These are phyloP conservation scores for Rhodotorula sp. DNA, from an alignment of 1,284 basidiomycete species.

Conservation along the genomic window DNA sequence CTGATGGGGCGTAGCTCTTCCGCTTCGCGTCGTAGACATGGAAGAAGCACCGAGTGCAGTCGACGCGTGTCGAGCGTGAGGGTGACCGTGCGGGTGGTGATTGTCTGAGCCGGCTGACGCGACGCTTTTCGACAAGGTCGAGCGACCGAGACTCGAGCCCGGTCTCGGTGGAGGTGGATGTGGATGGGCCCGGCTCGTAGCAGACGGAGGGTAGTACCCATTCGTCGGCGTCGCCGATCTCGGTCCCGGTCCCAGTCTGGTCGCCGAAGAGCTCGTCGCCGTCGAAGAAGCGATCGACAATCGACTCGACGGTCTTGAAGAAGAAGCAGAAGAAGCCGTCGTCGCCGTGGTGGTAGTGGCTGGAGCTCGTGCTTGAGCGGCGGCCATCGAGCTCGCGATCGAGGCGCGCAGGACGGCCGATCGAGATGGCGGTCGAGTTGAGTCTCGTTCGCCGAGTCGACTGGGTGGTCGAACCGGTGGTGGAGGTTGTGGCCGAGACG, in stretches of 20 bases:
- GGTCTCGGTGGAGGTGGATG: background rate
- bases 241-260: background rate
- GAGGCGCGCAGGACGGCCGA: conserved; percentile 18
- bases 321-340: background rate
- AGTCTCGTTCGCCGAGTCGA: conserved; percentile 2
- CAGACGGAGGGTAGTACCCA: background rate
- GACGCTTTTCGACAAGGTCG: background rate
- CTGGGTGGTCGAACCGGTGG: background rate
- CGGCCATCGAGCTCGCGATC: conserved; percentile 15
- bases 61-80: background rate
- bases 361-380: background rate
- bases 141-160: background rate
- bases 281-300: background rate
- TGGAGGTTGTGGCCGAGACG: background rate
- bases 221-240: background rate
- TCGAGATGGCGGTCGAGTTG: conserved; percentile 28
- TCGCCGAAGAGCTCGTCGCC: background rate
- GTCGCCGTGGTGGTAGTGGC: no score
- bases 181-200: background rate
- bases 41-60: background rate
- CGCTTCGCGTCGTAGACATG: background rate
- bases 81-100: no score
- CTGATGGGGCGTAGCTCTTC: background rate
- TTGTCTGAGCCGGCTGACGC: background rate
- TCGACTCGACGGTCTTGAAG: background rate